Percentiles rank a stretch among this genome's conserved stretches.
Conservation (phyloP, 2,329 filamentous ascomycete species). For the Aspergillus neoniger region DNA sequence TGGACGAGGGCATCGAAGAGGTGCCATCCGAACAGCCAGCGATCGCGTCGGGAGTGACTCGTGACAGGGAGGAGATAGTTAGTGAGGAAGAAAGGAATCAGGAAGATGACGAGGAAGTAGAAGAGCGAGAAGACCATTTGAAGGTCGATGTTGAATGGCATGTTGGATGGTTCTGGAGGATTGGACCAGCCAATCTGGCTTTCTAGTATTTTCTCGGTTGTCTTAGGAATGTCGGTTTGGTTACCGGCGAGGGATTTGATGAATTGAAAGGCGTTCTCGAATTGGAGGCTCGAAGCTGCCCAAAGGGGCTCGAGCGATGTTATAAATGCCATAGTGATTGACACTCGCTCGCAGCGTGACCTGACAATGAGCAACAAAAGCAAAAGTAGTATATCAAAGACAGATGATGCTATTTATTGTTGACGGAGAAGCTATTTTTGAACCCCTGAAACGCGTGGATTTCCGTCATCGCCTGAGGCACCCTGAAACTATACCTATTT, state of each 20-base stretch:
- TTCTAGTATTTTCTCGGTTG: not conserved
- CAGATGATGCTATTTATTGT: not conserved
- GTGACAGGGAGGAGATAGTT: constrained; percentile 54
- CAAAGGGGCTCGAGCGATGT: constrained; percentile 2
- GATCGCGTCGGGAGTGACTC: constrained; percentile 55
- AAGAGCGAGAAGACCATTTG: constrained; percentile 54
- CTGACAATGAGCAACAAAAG: constrained; percentile 4
- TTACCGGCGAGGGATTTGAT: not conserved
- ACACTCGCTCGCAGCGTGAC: not conserved
- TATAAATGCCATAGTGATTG: constrained; percentile 4
- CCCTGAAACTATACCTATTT: not conserved
- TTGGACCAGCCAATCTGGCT: not conserved
- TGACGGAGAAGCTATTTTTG: not conserved
- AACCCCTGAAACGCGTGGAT: not conserved
- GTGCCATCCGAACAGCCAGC: constrained; percentile 91
- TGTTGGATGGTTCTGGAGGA: constrained; percentile 18
- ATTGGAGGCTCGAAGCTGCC: not conserved
- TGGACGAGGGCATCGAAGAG: constrained; percentile 90
- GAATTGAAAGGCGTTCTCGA: not conserved
- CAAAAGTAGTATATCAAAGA: not conserved
- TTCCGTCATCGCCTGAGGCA: not conserved
- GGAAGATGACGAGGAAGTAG: constrained; percentile 56
- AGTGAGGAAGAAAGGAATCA: constrained; percentile 54
- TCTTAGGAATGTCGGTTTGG: not conserved
- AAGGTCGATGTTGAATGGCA: constrained; percentile 41